Conservation (phyloP, 805 yeast species). For the Metschnikowia dekortorum region DNA sequence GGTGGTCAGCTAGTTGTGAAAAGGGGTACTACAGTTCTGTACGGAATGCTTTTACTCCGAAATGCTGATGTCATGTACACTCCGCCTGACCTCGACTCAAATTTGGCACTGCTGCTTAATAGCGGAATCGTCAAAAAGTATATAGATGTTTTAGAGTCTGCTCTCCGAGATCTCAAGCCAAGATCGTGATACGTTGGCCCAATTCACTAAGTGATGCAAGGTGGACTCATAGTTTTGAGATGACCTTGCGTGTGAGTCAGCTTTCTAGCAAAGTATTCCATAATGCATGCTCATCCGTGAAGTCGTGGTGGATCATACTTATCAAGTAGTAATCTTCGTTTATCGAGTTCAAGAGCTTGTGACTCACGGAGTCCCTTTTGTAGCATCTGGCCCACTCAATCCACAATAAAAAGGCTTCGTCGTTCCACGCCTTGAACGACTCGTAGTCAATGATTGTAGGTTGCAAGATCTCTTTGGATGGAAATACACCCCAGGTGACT, state of each 20-base stretch:
- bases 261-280: conserved; percentile 60
- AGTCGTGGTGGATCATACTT: conserved; percentile 86
- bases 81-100: conserved; percentile 24
- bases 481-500: conserved; percentile 98
- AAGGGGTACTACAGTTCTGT: conserved; percentile 42
- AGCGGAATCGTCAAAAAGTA: conserved; percentile 26
- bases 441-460: conserved; percentile 90
- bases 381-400: conserved; percentile 86
- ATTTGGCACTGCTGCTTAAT: conserved; percentile 27
- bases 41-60: conserved; percentile 43
- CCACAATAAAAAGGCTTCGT: conserved; percentile 91
- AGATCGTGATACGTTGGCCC: background rate
- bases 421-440: conserved; percentile 93
- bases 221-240: conserved; percentile 8
- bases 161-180: conserved; percentile 7
- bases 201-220: background rate
- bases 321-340: conserved; percentile 67
- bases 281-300: conserved; percentile 62
- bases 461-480: conserved; percentile 82
- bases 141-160: conserved; percentile 27
- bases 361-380: conserved; percentile 51
- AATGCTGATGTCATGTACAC: conserved; percentile 28
- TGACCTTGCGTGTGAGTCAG: conserved; percentile 20
- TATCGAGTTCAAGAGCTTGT: conserved; percentile 55
- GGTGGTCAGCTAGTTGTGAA: conserved; percentile 58